Conservation (phyloP, 306 rosid species). For the Arachis hypogaea region DNA sequence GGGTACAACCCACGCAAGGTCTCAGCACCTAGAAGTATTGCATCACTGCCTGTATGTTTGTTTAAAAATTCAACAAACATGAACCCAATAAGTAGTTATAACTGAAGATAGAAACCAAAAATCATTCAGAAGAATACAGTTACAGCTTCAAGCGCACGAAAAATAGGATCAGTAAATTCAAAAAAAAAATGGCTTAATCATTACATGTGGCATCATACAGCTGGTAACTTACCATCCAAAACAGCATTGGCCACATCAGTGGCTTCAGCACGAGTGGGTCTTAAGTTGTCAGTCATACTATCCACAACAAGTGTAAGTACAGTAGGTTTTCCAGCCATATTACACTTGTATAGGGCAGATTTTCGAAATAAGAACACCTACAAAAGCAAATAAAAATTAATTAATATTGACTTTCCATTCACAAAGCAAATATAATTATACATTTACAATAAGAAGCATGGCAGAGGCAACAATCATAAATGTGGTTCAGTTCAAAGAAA, state of each 20-base stretch:
- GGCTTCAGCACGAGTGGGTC: conserved; percentile 99
- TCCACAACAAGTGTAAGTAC: conserved; percentile 98
- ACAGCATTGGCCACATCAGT: conserved; percentile 99
- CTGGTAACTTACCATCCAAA: conserved; percentile 72
- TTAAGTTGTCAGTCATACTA: conserved; percentile 95
- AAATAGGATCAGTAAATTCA: too few relatives aligned
- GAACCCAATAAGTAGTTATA: not conserved
- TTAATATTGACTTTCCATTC: conserved; percentile 25
- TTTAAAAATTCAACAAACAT: too few relatives aligned
- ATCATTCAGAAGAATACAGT: not conserved
- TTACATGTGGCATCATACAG: conserved; percentile 21
- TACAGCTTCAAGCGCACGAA: conserved; percentile 2
- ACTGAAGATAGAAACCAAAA: conserved; percentile 32
- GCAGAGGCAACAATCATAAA: conserved; percentile 5
- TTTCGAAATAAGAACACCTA: conserved; percentile 98
- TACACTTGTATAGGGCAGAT: too few relatives aligned
- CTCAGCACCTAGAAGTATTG: too few relatives aligned
- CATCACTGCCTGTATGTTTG: too few relatives aligned
- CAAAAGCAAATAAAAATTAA: conserved; percentile 31
- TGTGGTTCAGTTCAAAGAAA: too few relatives aligned
- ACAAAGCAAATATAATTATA: not conserved
- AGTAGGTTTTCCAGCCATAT: conserved; percentile 57
- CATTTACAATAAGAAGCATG: not conserved
- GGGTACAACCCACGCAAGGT: too few relatives aligned
- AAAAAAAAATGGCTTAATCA: not conserved